Conservation (phyloP, 306 rosid genomes). For the Mucuna pruriens region DNA sequence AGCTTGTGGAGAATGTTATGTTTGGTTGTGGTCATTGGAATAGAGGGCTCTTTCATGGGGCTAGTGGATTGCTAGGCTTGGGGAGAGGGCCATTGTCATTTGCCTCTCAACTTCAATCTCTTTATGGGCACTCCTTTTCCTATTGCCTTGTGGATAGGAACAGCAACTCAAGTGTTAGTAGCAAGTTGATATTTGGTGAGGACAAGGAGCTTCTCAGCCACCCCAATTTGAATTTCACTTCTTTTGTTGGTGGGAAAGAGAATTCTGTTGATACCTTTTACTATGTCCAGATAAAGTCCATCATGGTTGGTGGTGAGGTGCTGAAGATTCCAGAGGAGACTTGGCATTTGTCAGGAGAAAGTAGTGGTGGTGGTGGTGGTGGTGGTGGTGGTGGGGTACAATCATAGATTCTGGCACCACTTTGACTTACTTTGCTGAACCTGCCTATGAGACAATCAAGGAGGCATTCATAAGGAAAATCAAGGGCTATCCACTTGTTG, state of each 20-base stretch:
- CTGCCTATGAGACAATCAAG: constrained; percentile 65
- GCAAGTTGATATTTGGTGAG: constrained; percentile 87
- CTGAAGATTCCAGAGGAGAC: constrained; percentile 63
- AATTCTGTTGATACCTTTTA: constrained; percentile 82
- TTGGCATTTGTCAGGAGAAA: constrained; percentile 62
- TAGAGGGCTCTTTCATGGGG: constrained; percentile 88
- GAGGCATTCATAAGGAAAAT: constrained; percentile 66
- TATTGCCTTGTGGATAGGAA: constrained; percentile 86
- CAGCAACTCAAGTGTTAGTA: constrained; percentile 69
- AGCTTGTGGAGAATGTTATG: constrained; percentile 72
- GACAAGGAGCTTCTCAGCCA: constrained; percentile 58
- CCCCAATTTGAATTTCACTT: constrained; percentile 72
- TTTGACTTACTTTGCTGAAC: constrained; percentile 75
- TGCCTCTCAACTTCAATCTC: constrained; percentile 81
- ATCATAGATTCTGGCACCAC: constrained; percentile 93
- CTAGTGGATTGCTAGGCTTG: constrained; percentile 81
- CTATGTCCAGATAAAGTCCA: constrained; percentile 65
- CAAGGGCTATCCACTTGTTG: constrained; percentile 55
- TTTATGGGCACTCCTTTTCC: constrained; percentile 85
- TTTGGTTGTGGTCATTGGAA: constrained; percentile 97
- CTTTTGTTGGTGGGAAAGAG: constrained; percentile 66
- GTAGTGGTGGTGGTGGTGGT: too few relatives aligned
- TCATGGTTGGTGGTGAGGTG: constrained; percentile 68
- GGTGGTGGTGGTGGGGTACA: too few relatives aligned
- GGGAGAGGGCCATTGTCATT: constrained; percentile 89